Percentiles rank a stretch among this genome's conserved stretches.
phyloP scores from a whole-genome alignment of 1,284 basidiomycete species.

The Fomitopsis palustris region DNA sequence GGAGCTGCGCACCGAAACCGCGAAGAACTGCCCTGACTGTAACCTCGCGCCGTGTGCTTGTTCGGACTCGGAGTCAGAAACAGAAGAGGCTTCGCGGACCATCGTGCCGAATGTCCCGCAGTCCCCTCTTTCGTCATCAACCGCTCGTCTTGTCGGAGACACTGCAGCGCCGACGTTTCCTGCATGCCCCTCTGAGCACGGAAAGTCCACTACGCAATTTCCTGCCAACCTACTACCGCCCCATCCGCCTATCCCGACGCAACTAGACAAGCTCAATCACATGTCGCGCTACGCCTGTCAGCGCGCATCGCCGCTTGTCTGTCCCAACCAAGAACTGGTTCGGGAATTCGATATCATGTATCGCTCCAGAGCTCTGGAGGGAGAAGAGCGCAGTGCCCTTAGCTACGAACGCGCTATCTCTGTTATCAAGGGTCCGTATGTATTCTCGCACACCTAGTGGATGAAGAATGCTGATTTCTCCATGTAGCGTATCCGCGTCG shows the following conservation, averaged over 20 bases:
- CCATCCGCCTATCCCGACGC: conserved; percentile 19
- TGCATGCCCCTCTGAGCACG: background rate
- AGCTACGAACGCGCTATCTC: conserved; percentile 66
- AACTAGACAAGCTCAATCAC: conserved; percentile 27
- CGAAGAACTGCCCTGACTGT: conserved; percentile 39
- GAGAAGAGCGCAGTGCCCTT: conserved; percentile 58
- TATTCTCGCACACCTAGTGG: background rate
- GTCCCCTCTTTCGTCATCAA: background rate
- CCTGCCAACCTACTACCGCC: conserved; percentile 26
- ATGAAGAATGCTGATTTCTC: background rate
- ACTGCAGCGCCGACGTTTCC: background rate
- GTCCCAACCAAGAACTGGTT: conserved; percentile 59
- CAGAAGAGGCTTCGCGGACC: background rate
- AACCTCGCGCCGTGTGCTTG: conserved; percentile 23
- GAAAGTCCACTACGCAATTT: background rate
- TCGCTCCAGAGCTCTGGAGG: conserved; percentile 56
- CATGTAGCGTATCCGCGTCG: conserved; percentile 56
- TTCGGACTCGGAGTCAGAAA: conserved; percentile 14
- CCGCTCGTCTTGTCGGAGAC: conserved; percentile 3
- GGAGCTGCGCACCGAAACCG: conserved; percentile 45
- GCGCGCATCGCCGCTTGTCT: conserved; percentile 59
- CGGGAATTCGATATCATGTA: conserved; percentile 57
- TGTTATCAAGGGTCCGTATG: conserved; percentile 59
- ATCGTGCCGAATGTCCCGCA: background rate
- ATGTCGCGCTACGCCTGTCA: conserved; percentile 53